These are phyloP conservation scores for Filobasidium uniguttulatum DNA, from an alignment of 1,284 basidiomycete genomes.

Conservation along the genomic window DNA sequence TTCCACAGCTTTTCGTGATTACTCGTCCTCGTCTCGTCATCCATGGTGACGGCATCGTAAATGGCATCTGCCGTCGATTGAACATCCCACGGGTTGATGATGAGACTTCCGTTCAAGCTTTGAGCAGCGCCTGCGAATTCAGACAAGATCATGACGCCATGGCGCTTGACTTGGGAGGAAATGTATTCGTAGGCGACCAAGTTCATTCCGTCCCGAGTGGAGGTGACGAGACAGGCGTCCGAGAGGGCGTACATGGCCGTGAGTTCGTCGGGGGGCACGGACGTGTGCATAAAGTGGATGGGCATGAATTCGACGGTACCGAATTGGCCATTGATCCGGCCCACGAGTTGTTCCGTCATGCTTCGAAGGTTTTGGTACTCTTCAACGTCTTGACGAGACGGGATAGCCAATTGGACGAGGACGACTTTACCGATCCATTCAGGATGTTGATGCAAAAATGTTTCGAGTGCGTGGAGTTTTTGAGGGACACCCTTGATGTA, in stretches of 20 bases:
- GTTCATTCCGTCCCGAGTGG: conserved; percentile 97
- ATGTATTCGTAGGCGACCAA: conserved; percentile 99
- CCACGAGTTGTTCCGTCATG: conserved; percentile 93
- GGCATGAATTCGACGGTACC: conserved; percentile 99
- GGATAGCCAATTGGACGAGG: conserved; percentile 89
- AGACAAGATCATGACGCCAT: conserved; percentile 93
- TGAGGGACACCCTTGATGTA: conserved; percentile 99
- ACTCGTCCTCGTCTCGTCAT: conserved; percentile 59
- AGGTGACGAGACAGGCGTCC: conserved; percentile 90
- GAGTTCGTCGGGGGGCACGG: conserved; percentile 81
- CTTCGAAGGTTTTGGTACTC: conserved; percentile 96
- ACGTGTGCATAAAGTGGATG: conserved; percentile 97
- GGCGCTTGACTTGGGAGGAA: conserved; percentile 79
- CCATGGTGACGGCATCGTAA: conserved; percentile 84
- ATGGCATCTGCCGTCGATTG: conserved; percentile 94
- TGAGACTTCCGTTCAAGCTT: conserved; percentile 78
- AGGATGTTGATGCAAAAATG: conserved; percentile 91
- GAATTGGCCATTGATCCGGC: conserved; percentile 93
- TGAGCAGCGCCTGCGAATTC: conserved; percentile 98
- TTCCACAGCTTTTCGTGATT: conserved; percentile 93
- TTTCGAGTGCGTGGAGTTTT: conserved; percentile 89
- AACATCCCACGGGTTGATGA: conserved; percentile 92
- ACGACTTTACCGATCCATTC: conserved; percentile 99
- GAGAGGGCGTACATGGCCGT: conserved; percentile 92
- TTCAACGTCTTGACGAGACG: conserved; percentile 94